Conservation (phyloP, 768 basidiomycete species). For the Cantharellus anzutake region DNA sequence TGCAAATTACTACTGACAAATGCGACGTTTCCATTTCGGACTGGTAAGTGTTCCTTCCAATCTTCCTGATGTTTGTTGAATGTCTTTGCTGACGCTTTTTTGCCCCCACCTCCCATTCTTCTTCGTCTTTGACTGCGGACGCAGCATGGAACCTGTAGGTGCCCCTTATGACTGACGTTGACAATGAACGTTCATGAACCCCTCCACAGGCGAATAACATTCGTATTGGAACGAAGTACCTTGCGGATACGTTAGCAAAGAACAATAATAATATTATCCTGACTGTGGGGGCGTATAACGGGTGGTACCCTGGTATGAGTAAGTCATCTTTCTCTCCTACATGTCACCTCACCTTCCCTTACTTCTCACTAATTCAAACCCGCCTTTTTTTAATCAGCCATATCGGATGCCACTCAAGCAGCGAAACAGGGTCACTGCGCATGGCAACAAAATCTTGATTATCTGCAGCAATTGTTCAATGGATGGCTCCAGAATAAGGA, state of each 20-base stretch:
- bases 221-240: slow-evolving; percentile 39
- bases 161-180: not conserved
- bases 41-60: slow-evolving; percentile 11
- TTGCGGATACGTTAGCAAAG: slow-evolving; percentile 28
- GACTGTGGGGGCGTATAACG: slow-evolving; percentile 58
- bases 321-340: not conserved
- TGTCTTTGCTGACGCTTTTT: not conserved
- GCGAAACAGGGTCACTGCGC: slow-evolving; percentile 33
- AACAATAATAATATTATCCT: slow-evolving; percentile 35
- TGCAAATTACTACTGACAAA: slow-evolving; percentile 71
- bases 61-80: not conserved
- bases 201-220: slow-evolving; percentile 47
- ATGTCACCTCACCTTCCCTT: not conserved
- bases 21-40: slow-evolving; percentile 32
- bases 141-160: not conserved
- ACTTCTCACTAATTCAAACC: not conserved
- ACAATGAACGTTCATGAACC: not conserved
- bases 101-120: slow-evolving; percentile 4
- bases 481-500: slow-evolving; percentile 43
- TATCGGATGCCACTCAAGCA: slow-evolving; percentile 41
- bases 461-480: slow-evolving; percentile 52
- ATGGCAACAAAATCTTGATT: slow-evolving; percentile 76
- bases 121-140: not conserved
- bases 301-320: slow-evolving; percentile 40
- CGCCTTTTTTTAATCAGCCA: slow-evolving; percentile 12